Percentiles rank a stretch among this genome's conserved stretches.
Conservation (phyloP, 768 basidiomycete genomes). For the Boletus subcaerulescens region DNA sequence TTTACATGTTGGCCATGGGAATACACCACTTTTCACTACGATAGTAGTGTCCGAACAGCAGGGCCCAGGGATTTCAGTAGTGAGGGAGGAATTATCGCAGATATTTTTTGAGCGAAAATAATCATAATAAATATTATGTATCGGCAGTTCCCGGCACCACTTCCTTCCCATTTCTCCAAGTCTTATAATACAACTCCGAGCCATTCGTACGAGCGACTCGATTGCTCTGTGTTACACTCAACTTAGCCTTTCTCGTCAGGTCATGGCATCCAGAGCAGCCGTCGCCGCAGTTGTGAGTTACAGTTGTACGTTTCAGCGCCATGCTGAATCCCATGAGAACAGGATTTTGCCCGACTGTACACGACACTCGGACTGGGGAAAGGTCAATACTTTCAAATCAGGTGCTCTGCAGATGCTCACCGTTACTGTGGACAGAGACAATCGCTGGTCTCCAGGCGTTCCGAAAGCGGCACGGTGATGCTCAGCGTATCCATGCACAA, state of each 20-base stretch:
- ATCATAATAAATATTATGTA: conserved; percentile 5
- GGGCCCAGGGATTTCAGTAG: no score
- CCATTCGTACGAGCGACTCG: conserved; percentile 12
- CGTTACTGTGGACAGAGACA: conserved; percentile 58
- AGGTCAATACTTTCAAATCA: conserved; percentile 42
- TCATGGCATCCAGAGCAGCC: conserved; percentile 72
- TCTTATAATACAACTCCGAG: conserved; percentile 14
- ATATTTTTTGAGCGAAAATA: conserved; percentile 7
- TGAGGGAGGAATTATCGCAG: neutral
- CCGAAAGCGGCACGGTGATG: conserved; percentile 92
- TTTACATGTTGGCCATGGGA: no score
- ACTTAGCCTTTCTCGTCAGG: conserved; percentile 12
- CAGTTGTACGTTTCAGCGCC: neutral
- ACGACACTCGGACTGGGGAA: conserved; percentile 81
- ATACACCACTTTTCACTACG: no score
- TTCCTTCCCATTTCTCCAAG: conserved; percentile 9
- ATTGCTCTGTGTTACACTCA: neutral
- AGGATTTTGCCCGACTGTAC: conserved; percentile 87
- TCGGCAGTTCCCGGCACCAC: conserved; percentile 31
- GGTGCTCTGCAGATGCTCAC: conserved; percentile 1
- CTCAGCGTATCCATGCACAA: conserved; percentile 67
- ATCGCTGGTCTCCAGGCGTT: conserved; percentile 88
- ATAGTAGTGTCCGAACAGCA: no score
- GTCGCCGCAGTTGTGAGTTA: conserved; percentile 59
- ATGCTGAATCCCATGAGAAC: conserved; percentile 12